These are phyloP conservation scores for Trichothecium roseum DNA, from an alignment of 2,329 filamentous ascomycete species.

Conservation along the genomic window DNA sequence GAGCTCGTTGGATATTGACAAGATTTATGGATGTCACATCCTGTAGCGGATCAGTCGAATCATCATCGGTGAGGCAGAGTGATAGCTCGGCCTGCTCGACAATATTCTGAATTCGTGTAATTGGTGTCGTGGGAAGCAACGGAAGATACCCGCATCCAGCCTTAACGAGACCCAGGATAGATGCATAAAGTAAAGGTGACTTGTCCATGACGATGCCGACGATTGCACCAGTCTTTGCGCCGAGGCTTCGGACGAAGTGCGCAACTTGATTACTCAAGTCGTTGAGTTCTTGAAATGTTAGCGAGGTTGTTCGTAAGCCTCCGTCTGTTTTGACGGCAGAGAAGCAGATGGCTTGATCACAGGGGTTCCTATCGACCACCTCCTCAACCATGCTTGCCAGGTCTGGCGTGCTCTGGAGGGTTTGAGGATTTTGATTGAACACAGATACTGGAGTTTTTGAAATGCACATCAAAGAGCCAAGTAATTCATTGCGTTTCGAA, in stretches of 20 bases:
- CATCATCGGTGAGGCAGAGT: slow-evolving; percentile 31
- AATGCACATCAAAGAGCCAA: slow-evolving; percentile 7
- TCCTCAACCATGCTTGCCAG: slow-evolving; percentile 44
- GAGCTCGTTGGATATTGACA: slow-evolving; percentile 21
- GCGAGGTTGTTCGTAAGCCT: slow-evolving; percentile 7
- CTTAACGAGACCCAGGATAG: slow-evolving; percentile 66
- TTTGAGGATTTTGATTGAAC: slow-evolving; percentile 30
- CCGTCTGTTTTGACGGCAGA: slow-evolving; percentile 24
- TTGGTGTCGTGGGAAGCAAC: slow-evolving; percentile 61
- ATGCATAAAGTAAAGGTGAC: slow-evolving; percentile 59
- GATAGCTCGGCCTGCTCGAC: slow-evolving; percentile 46
- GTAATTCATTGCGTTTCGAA: slow-evolving; percentile 10
- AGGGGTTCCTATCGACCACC: slow-evolving; percentile 35
- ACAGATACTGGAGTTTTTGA: slow-evolving; percentile 32
- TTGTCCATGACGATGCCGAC: slow-evolving; percentile 74
- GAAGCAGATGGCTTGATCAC: slow-evolving; percentile 55
- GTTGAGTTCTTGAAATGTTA: slow-evolving; percentile 60
- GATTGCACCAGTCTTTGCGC: slow-evolving; percentile 41
- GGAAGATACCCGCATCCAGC: slow-evolving; percentile 72
- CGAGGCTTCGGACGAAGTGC: slow-evolving; percentile 33
- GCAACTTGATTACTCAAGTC: slow-evolving; percentile 53
- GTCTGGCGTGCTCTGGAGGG: slow-evolving; percentile 25
- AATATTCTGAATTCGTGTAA: slow-evolving; percentile 49
- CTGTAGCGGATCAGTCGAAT: slow-evolving; percentile 9
- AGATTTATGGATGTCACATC: slow-evolving; percentile 9